Evolutionary conservation across 2,329 filamentous ascomycete genomes (phyloP), one percentile per base, ranked within the genome.

Genomic region (Stemphylium vesicarium): DNA sequence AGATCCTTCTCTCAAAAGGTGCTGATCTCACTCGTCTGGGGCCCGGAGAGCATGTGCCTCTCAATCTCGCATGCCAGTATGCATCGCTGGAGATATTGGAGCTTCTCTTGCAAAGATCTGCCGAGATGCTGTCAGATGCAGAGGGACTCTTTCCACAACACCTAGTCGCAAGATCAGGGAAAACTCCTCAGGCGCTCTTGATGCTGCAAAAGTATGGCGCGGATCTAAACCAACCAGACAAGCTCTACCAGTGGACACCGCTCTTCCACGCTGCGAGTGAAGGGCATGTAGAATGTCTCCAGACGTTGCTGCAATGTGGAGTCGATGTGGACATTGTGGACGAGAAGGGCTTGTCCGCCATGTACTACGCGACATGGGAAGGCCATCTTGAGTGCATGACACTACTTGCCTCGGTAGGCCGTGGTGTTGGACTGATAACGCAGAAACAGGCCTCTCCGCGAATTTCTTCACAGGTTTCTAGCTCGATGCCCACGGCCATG

Each of bases 291-390:
- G 87, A 90, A 22, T 97, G 93, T 69, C 81, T 99, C 38, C 85
- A 92, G 63, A 90, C 88, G 1, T 82, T 99, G 4, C 81, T 99
- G 10, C 86, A 92, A 48, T 86, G 90, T 59, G 89, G 90, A 7
- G 93, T 89, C 3, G 86, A 96, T 66, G 85, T 89, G 1, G 88
- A 88, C 61, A 90, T 92, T 50, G 79, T 91, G 38, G 95, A 99
- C 70, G 95, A 99, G 77, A 99, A 98, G 72, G 89, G 88, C 13
- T 83, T 98, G 4, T 92, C 93, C 2, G 93, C 95, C 24, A 92
- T 98, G 88, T 99, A 99, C 76, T 99, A 99, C 76, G 95, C 95
- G 12, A 94, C 92, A 0, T 99, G 95, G 95, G 95, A 99, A 78
- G 95, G 95, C 0, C 91, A 98, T 72, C 79, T 98, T 50, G 89